Conservation (phyloP, 2,329 filamentous ascomycete species). For the Aspergillus pseudotamarii region DNA sequence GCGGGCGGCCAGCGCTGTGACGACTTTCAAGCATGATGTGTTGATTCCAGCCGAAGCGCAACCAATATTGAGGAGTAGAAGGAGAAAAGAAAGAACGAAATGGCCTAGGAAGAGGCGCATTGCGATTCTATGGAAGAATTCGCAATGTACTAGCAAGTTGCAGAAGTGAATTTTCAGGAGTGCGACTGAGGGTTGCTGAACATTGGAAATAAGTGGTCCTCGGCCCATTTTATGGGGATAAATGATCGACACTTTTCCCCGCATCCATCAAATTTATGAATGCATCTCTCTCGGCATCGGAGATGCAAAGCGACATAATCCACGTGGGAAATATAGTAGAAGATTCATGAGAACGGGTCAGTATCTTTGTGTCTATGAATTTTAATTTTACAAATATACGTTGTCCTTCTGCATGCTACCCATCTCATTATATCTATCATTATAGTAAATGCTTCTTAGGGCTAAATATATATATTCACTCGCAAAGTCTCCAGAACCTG, state of each 20-base stretch:
- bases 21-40: conserved; percentile 81
- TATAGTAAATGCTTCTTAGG: background rate
- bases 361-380: background rate
- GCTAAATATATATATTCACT: background rate
- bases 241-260: background rate
- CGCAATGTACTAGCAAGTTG: background rate
- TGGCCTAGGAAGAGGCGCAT: background rate
- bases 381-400: background rate
- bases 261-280: background rate
- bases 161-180: background rate
- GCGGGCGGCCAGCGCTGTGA: conserved; percentile 63
- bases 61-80: conserved; percentile 13
- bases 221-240: background rate
- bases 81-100: background rate
- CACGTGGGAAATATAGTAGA: too few species aligned
- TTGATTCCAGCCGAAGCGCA: conserved; percentile 28
- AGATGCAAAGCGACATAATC: too few species aligned
- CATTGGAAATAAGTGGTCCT: background rate
- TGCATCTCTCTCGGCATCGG: background rate
- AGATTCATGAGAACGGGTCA: too few species aligned
- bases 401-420: background rate
- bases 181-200: background rate
- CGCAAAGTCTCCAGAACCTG: background rate
- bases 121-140: background rate
- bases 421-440: background rate